Conservation (phyloP, 305 asterid genomes). For the Striga hermonthica region DNA sequence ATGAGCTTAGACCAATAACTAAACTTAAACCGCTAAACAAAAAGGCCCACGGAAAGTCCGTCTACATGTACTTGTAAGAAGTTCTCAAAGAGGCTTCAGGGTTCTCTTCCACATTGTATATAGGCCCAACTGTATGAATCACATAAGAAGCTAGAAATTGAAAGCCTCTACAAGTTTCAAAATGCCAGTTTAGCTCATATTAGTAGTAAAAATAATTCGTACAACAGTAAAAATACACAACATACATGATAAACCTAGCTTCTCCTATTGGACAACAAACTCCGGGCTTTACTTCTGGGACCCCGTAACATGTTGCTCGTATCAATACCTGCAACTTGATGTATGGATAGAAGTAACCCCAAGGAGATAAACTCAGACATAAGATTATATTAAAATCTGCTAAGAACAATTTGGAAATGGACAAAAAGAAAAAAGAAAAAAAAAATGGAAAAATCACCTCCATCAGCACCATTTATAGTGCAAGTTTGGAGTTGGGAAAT, state of each 20-base stretch:
- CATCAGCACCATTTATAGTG: slow-evolving; percentile 97
- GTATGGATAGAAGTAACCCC: slow-evolving; percentile 55
- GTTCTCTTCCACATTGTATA: slow-evolving; percentile 52
- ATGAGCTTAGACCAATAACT: slow-evolving; percentile 17
- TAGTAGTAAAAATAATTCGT: slow-evolving; percentile 19
- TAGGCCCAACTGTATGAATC: slow-evolving; percentile 95
- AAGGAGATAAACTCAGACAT: slow-evolving; percentile 17
- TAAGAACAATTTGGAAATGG: slow-evolving; percentile 13
- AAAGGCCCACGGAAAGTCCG: slow-evolving; percentile 14
- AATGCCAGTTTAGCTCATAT: slow-evolving; percentile 28
- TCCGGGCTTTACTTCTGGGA: slow-evolving; percentile 70
- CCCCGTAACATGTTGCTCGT: slow-evolving; percentile 63
- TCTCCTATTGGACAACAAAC: slow-evolving; percentile 94
- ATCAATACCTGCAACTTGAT: slow-evolving; percentile 92
- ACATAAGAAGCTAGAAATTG: slow-evolving; percentile 87
- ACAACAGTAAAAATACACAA: neutral
- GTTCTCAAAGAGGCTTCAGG: slow-evolving; percentile 63
- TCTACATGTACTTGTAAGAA: slow-evolving; percentile 60
- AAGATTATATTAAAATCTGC: slow-evolving; percentile 8
- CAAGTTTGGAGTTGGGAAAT: no score
- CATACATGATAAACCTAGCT: slow-evolving; percentile 85
- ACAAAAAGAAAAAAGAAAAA: neutral
- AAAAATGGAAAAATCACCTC: slow-evolving; percentile 46
- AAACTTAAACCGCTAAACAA: slow-evolving; percentile 14
- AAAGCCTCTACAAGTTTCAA: slow-evolving; percentile 60